These are phyloP conservation scores for Corynascus novoguineensis DNA, from an alignment of 495 filamentous ascomycete genomes.

Conservation along the genomic window DNA sequence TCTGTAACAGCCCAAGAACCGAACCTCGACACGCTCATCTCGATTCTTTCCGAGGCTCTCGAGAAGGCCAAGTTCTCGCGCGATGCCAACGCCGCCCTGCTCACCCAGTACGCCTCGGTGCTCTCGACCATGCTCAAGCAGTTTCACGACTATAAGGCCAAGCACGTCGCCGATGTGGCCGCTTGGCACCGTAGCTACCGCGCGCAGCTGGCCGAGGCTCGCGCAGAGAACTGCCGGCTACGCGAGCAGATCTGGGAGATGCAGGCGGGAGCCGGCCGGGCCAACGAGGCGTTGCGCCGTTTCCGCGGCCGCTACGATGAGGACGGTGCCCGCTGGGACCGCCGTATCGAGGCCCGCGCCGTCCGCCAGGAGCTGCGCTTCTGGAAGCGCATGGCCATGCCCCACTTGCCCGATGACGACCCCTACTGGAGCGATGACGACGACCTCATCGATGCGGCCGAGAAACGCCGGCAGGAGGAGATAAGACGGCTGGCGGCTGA, in stretches of 20 bases:
- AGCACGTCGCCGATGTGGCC: slow-evolving; percentile 46
- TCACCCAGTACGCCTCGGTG: slow-evolving; percentile 43
- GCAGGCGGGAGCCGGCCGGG: slow-evolving; percentile 45
- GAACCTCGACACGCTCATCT: slow-evolving; percentile 49
- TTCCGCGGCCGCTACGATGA: slow-evolving; percentile 47
- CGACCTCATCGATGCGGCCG: slow-evolving; percentile 47
- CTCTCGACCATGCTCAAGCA: slow-evolving; percentile 45
- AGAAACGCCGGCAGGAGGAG: slow-evolving; percentile 44
- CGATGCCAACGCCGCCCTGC: slow-evolving; percentile 48
- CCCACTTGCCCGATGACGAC: slow-evolving; percentile 44
- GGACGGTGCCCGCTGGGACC: slow-evolving; percentile 41
- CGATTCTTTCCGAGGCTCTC: slow-evolving; percentile 47
- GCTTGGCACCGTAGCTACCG: slow-evolving; percentile 54
- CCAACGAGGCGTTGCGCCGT: slow-evolving; percentile 45
- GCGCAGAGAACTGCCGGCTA: slow-evolving; percentile 50
- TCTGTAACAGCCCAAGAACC: slow-evolving; percentile 39
- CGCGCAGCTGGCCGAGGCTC: slow-evolving; percentile 50
- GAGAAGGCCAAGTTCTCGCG: slow-evolving; percentile 47
- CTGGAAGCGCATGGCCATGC: slow-evolving; percentile 54
- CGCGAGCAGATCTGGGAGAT: slow-evolving; percentile 54
- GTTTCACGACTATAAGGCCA: slow-evolving; percentile 50
- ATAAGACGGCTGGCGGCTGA: slow-evolving; percentile 32
- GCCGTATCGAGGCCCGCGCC: slow-evolving; percentile 39
- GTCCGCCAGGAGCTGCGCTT: slow-evolving; percentile 46
- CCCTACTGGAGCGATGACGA: slow-evolving; percentile 53